phyloP scores from a whole-genome alignment of 2,329 filamentous ascomycete genomes.

The Ophioceras dolichostomum region DNA sequence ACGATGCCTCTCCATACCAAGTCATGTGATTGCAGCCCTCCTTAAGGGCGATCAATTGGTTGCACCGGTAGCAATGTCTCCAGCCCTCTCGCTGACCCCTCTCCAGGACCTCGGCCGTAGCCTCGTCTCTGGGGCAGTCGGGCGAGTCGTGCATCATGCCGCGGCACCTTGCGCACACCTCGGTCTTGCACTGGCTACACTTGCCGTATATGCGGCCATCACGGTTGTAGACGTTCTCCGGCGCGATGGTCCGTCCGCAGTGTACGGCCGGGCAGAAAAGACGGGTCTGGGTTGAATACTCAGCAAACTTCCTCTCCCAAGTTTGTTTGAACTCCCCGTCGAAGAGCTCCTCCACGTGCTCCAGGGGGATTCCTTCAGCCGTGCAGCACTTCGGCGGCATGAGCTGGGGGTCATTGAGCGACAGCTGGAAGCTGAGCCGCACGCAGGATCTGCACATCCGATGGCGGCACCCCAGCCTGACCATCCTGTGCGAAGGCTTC shows the following conservation, averaged over 20 bases:
- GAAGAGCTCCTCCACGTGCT: conserved; percentile 66
- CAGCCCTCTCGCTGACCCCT: conserved; percentile 57
- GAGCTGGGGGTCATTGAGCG: conserved; percentile 61
- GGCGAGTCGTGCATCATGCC: conserved; percentile 57
- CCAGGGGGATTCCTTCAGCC: conserved; percentile 57
- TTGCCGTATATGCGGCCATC: conserved; percentile 52
- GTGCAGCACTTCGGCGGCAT: conserved; percentile 83
- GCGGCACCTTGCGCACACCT: conserved; percentile 64
- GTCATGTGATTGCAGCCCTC: too few relatives aligned
- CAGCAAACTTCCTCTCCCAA: conserved; percentile 73
- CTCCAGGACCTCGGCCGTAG: conserved; percentile 48
- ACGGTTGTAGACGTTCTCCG: conserved; percentile 50
- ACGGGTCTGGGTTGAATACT: conserved; percentile 61
- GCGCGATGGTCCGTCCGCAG: conserved; percentile 73
- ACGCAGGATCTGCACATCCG: conserved; percentile 72
- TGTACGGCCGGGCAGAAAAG: conserved; percentile 63
- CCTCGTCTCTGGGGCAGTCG: conserved; percentile 62
- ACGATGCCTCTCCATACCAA: too few relatives aligned
- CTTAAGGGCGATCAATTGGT: too few relatives aligned
- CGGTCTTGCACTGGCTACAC: conserved; percentile 60
- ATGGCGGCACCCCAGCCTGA: conserved; percentile 66
- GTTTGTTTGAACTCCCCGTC: conserved; percentile 59
- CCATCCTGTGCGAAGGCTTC: conserved; percentile 47
- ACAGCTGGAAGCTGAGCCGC: conserved; percentile 61
- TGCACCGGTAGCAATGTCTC: too few relatives aligned